Evolutionary conservation across 345 rosid genomes (phyloP).

Genomic region (Salix purpurea): DNA sequence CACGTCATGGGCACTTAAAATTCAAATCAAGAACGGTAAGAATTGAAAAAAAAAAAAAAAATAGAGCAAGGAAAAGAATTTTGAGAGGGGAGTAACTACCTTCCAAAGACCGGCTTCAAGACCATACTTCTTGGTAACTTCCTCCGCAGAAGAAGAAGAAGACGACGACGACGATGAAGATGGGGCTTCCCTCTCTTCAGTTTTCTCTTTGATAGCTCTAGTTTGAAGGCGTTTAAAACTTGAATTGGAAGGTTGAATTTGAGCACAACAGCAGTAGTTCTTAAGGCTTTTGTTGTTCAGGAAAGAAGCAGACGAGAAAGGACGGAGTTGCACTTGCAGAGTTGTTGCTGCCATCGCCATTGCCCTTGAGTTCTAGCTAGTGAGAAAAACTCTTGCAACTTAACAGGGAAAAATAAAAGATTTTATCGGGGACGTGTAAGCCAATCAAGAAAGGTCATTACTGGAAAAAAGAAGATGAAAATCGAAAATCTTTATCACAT

Average conservation of each 20-base stretch:
- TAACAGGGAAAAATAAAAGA: not conserved
- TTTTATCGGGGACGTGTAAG: not conserved
- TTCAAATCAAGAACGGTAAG: not conserved
- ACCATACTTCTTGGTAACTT: conserved; percentile 76
- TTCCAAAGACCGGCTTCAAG: conserved; percentile 92
- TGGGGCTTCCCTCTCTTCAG: conserved; percentile 38
- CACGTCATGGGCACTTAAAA: not conserved
- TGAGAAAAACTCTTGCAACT: not conserved
- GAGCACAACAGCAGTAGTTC: conserved; percentile 12
- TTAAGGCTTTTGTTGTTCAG: conserved; percentile 17
- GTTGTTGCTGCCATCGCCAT: conserved; percentile 40
- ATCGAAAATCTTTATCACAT: not conserved
- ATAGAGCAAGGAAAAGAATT: not conserved
- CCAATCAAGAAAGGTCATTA: not conserved
- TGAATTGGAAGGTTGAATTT: conserved; percentile 27
- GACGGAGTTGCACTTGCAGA: conserved; percentile 29
- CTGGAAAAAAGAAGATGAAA: not conserved
- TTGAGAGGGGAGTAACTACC: conserved; percentile 45
- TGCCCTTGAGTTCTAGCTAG: not conserved
- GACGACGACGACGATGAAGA: conserved; percentile 20
- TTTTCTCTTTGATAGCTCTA: conserved; percentile 59
- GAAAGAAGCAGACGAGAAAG: conserved; percentile 23
- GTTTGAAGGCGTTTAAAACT: conserved; percentile 29
- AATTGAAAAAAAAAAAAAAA: not conserved
- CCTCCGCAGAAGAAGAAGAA: conserved; percentile 52